Evolutionary conservation across 495 filamentous ascomycete species (phyloP).

Genomic region (Platismatia glauca): DNA sequence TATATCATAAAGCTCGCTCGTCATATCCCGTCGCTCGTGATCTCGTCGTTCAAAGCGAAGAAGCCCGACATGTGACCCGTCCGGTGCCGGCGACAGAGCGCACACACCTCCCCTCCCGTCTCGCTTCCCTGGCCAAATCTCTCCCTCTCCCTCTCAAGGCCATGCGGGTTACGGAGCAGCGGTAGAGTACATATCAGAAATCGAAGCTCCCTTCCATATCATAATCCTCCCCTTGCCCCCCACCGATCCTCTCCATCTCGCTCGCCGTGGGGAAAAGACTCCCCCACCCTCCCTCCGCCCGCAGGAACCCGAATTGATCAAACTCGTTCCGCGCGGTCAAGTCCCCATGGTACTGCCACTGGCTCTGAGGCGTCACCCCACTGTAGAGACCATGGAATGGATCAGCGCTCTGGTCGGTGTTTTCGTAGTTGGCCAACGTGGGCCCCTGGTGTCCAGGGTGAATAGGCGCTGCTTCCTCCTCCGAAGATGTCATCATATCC

Average conservation of each 20-base stretch:
- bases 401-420: neutral
- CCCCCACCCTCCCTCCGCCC: neutral
- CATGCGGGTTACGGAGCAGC: no score
- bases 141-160: no score
- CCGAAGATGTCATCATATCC: constrained; percentile 9
- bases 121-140: no score
- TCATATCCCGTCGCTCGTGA: no score
- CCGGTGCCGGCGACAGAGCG: no score
- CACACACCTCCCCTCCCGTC: no score
- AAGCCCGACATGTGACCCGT: no score
- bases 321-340: constrained; percentile 2
- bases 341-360: neutral
- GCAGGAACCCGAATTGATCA: constrained; percentile 9
- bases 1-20: no score
- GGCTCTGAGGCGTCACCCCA: neutral
- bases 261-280: neutral
- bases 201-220: neutral
- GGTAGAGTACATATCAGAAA: neutral
- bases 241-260: neutral
- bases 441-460: neutral
- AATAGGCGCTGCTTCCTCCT: neutral
- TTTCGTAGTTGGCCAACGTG: neutral
- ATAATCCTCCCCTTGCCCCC: neutral
- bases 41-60: no score
- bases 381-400: neutral